These are phyloP conservation scores for Tubosaeta brunneosetosa DNA, from an alignment of 768 basidiomycete genomes.

Conservation along the genomic window DNA sequence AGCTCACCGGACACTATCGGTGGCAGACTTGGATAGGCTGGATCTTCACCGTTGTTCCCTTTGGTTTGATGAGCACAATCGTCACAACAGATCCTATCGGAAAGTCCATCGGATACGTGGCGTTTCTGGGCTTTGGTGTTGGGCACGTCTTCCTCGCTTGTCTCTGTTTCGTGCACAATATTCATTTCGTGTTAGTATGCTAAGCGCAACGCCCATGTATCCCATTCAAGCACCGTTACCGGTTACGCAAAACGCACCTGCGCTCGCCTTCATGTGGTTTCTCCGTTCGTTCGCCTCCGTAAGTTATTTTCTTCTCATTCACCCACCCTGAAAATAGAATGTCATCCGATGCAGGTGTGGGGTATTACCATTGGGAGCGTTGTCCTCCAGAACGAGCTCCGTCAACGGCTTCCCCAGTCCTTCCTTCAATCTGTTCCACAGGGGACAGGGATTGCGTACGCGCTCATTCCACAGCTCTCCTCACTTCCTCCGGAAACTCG, in stretches of 20 bases:
- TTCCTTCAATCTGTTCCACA: too few relatives aligned
- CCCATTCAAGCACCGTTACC: conserved; percentile 31
- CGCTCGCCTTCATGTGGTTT: conserved; percentile 35
- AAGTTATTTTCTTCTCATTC: not conserved
- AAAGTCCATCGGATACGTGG: conserved; percentile 3
- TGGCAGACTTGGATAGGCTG: conserved; percentile 36
- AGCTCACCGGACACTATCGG: conserved; percentile 33
- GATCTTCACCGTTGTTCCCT: conserved; percentile 31
- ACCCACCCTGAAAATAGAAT: too few relatives aligned
- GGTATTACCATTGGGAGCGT: conserved; percentile 48
- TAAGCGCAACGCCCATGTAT: conserved; percentile 23
- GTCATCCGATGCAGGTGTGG: too few relatives aligned
- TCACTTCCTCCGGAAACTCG: too few relatives aligned
- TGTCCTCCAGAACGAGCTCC: too few relatives aligned
- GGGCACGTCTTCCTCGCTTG: conserved; percentile 5
- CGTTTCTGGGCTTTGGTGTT: conserved; percentile 12
- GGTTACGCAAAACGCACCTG: conserved; percentile 33
- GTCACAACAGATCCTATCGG: conserved; percentile 17
- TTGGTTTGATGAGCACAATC: conserved; percentile 31
- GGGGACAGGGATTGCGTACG: too few relatives aligned
- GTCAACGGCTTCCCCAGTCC: too few relatives aligned
- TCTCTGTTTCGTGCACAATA: not conserved
- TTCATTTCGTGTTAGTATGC: not conserved
- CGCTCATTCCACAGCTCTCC: too few relatives aligned
- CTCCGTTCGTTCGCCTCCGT: conserved; percentile 28